These are phyloP conservation scores for Iberis pinnata DNA, from an alignment of 345 rosid genomes.

Conservation along the genomic window DNA sequence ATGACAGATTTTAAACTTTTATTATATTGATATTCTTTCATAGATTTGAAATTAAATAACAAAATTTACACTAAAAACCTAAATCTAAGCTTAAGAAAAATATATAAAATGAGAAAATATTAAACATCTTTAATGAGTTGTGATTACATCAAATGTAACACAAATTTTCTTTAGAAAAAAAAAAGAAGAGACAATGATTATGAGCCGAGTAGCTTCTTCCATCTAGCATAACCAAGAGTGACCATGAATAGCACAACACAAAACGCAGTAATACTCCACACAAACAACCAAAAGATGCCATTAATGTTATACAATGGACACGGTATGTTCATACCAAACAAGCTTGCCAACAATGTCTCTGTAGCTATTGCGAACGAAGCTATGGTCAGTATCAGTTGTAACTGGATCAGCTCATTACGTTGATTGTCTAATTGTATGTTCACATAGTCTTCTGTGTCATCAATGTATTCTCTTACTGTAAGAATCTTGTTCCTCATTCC, in stretches of 20 bases:
- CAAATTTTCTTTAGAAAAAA: neutral
- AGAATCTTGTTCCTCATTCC: conserved; percentile 90
- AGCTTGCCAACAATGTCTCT: conserved; percentile 54
- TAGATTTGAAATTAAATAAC: too few species aligned
- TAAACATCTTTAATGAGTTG: conserved; percentile 4
- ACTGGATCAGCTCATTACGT: conserved; percentile 84
- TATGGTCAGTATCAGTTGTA: conserved; percentile 68
- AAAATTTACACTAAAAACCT: too few species aligned
- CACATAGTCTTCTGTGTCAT: conserved; percentile 90
- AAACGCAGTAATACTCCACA: conserved; percentile 40
- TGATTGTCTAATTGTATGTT: conserved; percentile 87
- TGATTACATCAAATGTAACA: conserved; percentile 1
- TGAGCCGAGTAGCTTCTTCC: conserved; percentile 88
- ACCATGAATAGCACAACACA: conserved; percentile 60
- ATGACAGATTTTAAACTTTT: too few species aligned
- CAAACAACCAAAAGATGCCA: conserved; percentile 55
- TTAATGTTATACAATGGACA: conserved; percentile 28
- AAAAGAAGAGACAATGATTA: conserved; percentile 14
- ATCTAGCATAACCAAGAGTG: conserved; percentile 76
- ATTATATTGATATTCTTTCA: too few species aligned
- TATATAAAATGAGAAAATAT: too few species aligned
- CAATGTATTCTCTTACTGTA: conserved; percentile 89
- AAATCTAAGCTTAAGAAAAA: too few species aligned
- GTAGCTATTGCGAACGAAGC: conserved; percentile 69
- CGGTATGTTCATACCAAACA: conserved; percentile 78